Percentiles rank a stretch among this genome's conserved stretches.
Evolutionary conservation across 768 basidiomycete genomes (phyloP).

Genomic region (Rickenella mellea): DNA sequence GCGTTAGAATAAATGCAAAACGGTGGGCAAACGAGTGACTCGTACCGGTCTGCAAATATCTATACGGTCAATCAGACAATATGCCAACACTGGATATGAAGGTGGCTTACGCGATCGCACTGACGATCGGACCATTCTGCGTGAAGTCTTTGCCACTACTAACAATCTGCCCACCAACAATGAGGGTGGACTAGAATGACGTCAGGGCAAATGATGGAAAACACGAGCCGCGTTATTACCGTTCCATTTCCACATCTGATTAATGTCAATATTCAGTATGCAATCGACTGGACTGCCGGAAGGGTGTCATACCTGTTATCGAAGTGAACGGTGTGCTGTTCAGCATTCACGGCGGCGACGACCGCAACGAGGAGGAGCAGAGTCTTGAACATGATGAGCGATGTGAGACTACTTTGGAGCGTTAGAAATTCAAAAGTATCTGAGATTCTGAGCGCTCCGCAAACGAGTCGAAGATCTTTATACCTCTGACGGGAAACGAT

Average conservation of each 20-base stretch:
- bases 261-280: too few relatives aligned
- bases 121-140: constrained; percentile 18
- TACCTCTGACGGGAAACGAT: too few relatives aligned
- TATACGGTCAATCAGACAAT: constrained; percentile 1
- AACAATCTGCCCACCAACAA: constrained; percentile 16
- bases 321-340: constrained; percentile 28
- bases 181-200: constrained; percentile 13
- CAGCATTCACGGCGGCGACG: constrained; percentile 16
- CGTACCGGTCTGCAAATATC: constrained; percentile 22
- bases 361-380: constrained; percentile 10
- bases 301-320: constrained; percentile 26
- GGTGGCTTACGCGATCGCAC: constrained; percentile 25
- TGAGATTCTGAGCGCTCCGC: too few relatives aligned
- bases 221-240: constrained; percentile 12
- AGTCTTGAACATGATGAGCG: too few relatives aligned
- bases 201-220: not conserved
- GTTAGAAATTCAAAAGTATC: too few relatives aligned
- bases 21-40: not conserved
- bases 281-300: too few relatives aligned
- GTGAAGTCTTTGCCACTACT: constrained; percentile 22
- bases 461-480: too few relatives aligned
- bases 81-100: not conserved
- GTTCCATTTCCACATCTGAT: constrained; percentile 27
- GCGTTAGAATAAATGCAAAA: not conserved
- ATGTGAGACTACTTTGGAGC: too few relatives aligned